These are phyloP conservation scores for Chrysoporthe puriensis DNA, from an alignment of 2,329 filamentous ascomycete species.

Conservation along the genomic window DNA sequence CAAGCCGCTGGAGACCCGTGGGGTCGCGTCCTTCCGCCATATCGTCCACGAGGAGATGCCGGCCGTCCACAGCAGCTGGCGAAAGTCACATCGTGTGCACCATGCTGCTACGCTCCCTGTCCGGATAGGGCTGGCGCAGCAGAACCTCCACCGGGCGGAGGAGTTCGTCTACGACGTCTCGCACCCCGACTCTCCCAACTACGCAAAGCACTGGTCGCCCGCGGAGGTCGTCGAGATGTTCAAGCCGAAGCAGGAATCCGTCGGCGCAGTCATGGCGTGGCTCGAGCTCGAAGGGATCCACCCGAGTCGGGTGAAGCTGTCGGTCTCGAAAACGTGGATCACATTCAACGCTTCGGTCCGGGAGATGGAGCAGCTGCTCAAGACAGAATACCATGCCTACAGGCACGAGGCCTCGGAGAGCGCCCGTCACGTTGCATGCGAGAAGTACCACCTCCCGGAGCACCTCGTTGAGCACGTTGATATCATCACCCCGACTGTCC, in stretches of 20 bases:
- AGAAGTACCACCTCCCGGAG: conserved; percentile 46
- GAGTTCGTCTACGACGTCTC: conserved; percentile 48
- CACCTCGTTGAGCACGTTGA: conserved; percentile 43
- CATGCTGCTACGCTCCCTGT: conserved; percentile 39
- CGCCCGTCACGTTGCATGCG: conserved; percentile 44
- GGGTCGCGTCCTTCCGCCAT: conserved; percentile 28
- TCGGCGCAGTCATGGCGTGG: conserved; percentile 57
- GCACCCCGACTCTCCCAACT: conserved; percentile 48
- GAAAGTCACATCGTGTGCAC: conserved; percentile 32
- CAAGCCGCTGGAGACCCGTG: conserved; percentile 27
- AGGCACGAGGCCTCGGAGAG: conserved; percentile 43
- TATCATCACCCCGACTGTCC: conserved; percentile 47
- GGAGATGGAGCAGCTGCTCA: conserved; percentile 57
- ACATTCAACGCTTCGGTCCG: conserved; percentile 57
- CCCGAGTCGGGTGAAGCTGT: conserved; percentile 50
- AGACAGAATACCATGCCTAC: conserved; percentile 57
- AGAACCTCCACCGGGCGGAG: conserved; percentile 50
- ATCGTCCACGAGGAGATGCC: conserved; percentile 41
- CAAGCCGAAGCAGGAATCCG: conserved; percentile 46
- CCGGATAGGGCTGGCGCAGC: conserved; percentile 49
- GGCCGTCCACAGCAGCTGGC: conserved; percentile 33
- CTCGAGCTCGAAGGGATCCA: conserved; percentile 56
- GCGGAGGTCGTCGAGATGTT: conserved; percentile 49
- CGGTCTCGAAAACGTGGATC: conserved; percentile 56
- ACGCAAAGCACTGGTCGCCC: conserved; percentile 52